These are phyloP conservation scores for Rhododendron kiyosumense DNA, from an alignment of 148 eudicot species.

Conservation along the genomic window DNA sequence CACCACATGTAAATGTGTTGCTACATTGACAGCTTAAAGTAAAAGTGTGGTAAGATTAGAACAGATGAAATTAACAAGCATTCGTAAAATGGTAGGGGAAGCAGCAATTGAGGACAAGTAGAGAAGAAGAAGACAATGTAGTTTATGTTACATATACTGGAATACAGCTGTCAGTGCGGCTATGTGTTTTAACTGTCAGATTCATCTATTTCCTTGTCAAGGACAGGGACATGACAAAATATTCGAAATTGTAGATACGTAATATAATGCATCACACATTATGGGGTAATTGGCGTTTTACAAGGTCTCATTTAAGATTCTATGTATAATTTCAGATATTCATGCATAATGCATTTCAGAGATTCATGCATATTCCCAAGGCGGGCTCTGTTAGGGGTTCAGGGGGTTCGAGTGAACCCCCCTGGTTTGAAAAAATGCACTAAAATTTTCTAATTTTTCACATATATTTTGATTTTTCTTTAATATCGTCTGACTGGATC, in stretches of 20 bases:
- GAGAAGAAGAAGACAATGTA: not conserved
- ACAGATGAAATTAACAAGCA: not conserved
- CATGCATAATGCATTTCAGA: not conserved
- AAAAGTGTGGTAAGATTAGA: not conserved
- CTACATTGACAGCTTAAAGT: not conserved
- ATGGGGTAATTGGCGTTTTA: not conserved
- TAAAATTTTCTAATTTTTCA: too few species aligned
- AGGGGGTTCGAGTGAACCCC: too few species aligned
- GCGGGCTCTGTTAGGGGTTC: too few species aligned
- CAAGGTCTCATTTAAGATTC: not conserved
- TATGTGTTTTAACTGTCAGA: not conserved
- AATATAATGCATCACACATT: not conserved
- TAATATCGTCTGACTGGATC: too few species aligned
- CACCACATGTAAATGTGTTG: not conserved
- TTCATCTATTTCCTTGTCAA: not conserved
- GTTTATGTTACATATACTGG: not conserved
- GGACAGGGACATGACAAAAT: not conserved
- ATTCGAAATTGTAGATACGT: not conserved
- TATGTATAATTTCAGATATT: not conserved
- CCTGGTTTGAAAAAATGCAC: too few species aligned
- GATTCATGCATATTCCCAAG: not conserved
- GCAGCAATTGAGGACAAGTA: not conserved
- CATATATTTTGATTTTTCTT: too few species aligned
- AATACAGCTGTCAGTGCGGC: not conserved
- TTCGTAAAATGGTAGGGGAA: not conserved